These are phyloP conservation scores for Starmerella sirachaensis DNA, from an alignment of 805 yeast genomes.

Conservation along the genomic window DNA sequence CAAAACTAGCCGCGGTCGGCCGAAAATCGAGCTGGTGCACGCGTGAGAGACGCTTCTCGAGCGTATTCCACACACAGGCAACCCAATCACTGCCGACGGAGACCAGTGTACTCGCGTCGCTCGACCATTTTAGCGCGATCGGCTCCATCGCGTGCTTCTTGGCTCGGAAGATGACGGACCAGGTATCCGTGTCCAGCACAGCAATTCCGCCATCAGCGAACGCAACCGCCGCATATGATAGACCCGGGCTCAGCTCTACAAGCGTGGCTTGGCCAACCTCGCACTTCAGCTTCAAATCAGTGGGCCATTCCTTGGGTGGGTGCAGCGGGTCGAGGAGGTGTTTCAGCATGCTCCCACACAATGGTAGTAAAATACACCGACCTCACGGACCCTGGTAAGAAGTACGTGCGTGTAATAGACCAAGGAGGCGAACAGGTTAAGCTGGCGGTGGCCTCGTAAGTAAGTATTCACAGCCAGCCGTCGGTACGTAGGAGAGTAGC, in stretches of 20 bases:
- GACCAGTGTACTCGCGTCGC: conserved; percentile 8
- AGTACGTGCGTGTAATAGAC: too few species aligned
- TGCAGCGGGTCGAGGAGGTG: conserved; percentile 18
- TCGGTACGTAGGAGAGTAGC: too few species aligned
- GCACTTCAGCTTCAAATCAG: conserved; percentile 7
- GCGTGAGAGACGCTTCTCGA: background rate
- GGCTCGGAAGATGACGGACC: conserved; percentile 10
- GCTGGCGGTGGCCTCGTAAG: too few species aligned
- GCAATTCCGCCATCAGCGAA: conserved; percentile 13
- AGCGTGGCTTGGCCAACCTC: conserved; percentile 11
- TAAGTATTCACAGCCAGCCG: too few species aligned
- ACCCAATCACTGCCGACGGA: conserved; percentile 16
- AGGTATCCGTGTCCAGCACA: conserved; percentile 13
- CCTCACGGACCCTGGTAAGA: too few species aligned
- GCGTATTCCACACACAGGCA: conserved; percentile 13
- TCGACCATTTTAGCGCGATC: conserved; percentile 12
- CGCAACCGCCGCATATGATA: conserved; percentile 13
- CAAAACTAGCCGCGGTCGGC: conserved; percentile 8
- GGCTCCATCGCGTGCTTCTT: conserved; percentile 9
- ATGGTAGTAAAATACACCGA: too few species aligned
- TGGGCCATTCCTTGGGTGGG: conserved; percentile 15
- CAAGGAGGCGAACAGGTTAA: too few species aligned
- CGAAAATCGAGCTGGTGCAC: conserved; percentile 8
- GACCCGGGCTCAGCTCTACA: conserved; percentile 10
- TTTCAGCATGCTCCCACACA: conserved; percentile 10